These are phyloP conservation scores for Ophiostoma quercus DNA, from an alignment of 2,329 filamentous ascomycete species.

Conservation along the genomic window DNA sequence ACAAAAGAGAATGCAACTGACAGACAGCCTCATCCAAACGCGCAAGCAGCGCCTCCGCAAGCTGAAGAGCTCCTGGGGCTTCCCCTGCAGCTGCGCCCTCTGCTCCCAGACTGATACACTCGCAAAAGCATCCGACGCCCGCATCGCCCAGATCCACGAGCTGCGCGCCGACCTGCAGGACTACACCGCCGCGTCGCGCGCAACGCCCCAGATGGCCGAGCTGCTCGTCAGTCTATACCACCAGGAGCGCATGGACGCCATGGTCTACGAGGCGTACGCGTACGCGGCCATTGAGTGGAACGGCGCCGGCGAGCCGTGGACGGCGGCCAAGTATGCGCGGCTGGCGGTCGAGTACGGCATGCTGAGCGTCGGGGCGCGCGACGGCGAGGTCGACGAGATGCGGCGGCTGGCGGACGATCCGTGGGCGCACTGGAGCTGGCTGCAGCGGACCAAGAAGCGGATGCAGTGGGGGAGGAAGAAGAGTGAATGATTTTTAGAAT, in stretches of 20 bases:
- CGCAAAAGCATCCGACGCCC: slow-evolving; percentile 36
- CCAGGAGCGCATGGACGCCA: slow-evolving; percentile 38
- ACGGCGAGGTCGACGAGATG: slow-evolving; percentile 37
- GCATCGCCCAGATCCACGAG: slow-evolving; percentile 36
- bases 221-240: slow-evolving; percentile 38
- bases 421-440: slow-evolving; percentile 40
- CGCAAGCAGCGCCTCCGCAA: slow-evolving; percentile 32
- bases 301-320: slow-evolving; percentile 38
- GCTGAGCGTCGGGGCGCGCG: slow-evolving; percentile 31
- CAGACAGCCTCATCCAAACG: slow-evolving; percentile 32
- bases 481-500: not conserved
- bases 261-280: slow-evolving; percentile 36
- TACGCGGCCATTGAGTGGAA: slow-evolving; percentile 40
- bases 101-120: slow-evolving; percentile 34
- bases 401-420: slow-evolving; percentile 34
- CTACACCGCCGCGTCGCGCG: slow-evolving; percentile 32
- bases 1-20: too few species aligned
- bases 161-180: slow-evolving; percentile 34
- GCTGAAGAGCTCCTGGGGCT: slow-evolving; percentile 38
- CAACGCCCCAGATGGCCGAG: slow-evolving; percentile 38
- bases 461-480: not conserved
- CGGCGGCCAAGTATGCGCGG: slow-evolving; percentile 37
- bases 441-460: slow-evolving; percentile 31
- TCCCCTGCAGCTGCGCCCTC: slow-evolving; percentile 39
- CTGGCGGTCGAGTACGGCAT: slow-evolving; percentile 38